These are phyloP conservation scores for Macroventuria anomochaeta DNA, from an alignment of 2,329 filamentous ascomycete genomes.

Conservation along the genomic window DNA sequence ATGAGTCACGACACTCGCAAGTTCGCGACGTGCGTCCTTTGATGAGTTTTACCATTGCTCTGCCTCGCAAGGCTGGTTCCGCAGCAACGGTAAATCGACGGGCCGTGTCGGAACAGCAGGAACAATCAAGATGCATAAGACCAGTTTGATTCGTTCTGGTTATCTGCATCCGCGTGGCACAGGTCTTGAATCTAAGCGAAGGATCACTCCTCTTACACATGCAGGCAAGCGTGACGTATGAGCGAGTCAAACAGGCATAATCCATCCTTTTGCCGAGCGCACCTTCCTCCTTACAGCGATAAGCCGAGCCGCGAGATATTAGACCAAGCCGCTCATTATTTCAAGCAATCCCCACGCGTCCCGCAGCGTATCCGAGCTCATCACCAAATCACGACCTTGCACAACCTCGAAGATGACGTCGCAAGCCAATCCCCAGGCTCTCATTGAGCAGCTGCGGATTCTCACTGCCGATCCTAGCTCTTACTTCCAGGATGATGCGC, in stretches of 20 bases:
- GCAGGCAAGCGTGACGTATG: neutral
- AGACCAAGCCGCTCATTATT: slow-evolving; percentile 4
- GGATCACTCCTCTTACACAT: neutral
- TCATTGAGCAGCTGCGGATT: slow-evolving; percentile 11
- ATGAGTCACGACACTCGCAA: neutral
- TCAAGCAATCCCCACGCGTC: neutral
- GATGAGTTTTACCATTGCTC: neutral
- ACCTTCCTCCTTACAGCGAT: neutral
- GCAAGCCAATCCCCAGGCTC: neutral
- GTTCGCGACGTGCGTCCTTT: neutral
- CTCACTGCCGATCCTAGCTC: neutral
- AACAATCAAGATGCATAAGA: neutral
- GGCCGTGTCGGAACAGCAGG: neutral
- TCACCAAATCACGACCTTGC: neutral
- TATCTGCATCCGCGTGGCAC: neutral
- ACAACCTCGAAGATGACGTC: slow-evolving; percentile 1
- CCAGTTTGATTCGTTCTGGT: neutral
- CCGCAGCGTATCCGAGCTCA: neutral
- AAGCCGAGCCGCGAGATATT: neutral
- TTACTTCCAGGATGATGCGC: slow-evolving; percentile 6
- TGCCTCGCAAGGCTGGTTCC: neutral
- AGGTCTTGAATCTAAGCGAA: neutral
- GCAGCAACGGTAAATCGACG: neutral
- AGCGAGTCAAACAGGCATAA: neutral
- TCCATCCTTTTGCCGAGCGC: neutral